Evolutionary conservation across 331 rosid genomes (phyloP).

Genomic region (Acacia pycnantha): DNA sequence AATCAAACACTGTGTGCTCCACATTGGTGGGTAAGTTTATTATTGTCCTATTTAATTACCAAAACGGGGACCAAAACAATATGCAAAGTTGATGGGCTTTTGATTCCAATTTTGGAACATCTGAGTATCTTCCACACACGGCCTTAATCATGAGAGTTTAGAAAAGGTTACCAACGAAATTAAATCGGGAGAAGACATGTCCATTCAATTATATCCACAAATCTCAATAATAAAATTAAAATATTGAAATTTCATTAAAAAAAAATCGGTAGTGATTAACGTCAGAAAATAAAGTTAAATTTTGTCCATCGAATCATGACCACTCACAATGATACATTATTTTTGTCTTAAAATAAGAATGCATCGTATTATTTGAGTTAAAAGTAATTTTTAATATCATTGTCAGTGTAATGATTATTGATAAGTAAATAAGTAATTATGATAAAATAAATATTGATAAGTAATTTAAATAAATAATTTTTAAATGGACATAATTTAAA

Average conservation of each 20-base stretch:
- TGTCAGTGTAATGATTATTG: too few species aligned
- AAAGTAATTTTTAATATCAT: too few species aligned
- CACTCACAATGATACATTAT: too few species aligned
- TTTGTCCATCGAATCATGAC: background rate
- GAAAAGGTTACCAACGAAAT: background rate
- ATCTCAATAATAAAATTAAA: too few species aligned
- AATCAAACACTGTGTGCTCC: slow-evolving; percentile 25
- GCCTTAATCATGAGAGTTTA: background rate
- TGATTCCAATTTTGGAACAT: slow-evolving; percentile 27
- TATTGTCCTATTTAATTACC: background rate
- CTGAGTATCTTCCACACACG: background rate
- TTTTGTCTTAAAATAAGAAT: too few species aligned
- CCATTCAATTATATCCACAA: too few species aligned
- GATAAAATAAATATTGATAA: too few species aligned
- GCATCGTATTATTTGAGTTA: too few species aligned
- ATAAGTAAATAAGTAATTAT: too few species aligned
- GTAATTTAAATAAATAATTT: too few species aligned
- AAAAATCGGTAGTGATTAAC: background rate
- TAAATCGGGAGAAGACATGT: background rate
- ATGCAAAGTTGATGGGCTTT: slow-evolving; percentile 18
- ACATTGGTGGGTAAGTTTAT: background rate
- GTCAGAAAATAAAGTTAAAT: background rate
- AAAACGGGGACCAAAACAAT: slow-evolving; percentile 28
- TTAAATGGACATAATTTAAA: too few species aligned
- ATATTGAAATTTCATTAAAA: background rate